Base-by-base conservation (phyloP, 306 rosid species). In the Quercus gilva region DNA sequence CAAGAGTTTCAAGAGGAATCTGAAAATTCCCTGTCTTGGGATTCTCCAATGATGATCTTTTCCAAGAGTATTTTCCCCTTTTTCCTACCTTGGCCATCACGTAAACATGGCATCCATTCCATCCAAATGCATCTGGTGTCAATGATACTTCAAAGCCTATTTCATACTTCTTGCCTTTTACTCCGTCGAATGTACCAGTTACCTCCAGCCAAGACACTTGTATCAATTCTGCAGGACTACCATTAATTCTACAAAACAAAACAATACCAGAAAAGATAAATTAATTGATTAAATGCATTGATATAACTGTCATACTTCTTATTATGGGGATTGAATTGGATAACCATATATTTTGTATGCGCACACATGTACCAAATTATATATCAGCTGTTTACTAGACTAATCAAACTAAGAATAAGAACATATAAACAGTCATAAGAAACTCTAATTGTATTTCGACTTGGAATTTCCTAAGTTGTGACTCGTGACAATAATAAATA, bases 131-230 rank as follows among this genome's bases (percentile, higher is more conserved):
- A 5, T 84, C 85, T 0, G 58, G 6, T 20, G 78, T 84, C 20
- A 91, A 51, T 1, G 20, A 71, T 15, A 92, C 79, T 0, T 33
- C 0, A 52, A 94, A 94, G 3, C 2, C 6, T 12, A 94, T 68
- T 0, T 0, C 3, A 14, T 90, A 94, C 0, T 0, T 64, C 20
- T 6, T 23, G 6, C 14, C 18, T 0, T 0, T 0, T 0, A 0
- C 0, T 7, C 20, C 3, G 0, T 0, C 0, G 2, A 61, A 76
- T 5, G 55, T 2, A 0, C 90, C 86, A 0, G 96, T 88, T 63
- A 94, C 92, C 72, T 94, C 97, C 13, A 94, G 78, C 98, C 98
- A 94, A 14, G 89, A 92, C 9, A 92, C 98, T 52, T 94, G 97
- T 25, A 77, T 20, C 77, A 92, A 70, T 49, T 89, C 92, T 0